Percentiles rank a stretch among this genome's conserved stretches.
Evolutionary conservation across 129 eudicot genomes (phyloP).

Genomic region (Flaveria robusta): DNA sequence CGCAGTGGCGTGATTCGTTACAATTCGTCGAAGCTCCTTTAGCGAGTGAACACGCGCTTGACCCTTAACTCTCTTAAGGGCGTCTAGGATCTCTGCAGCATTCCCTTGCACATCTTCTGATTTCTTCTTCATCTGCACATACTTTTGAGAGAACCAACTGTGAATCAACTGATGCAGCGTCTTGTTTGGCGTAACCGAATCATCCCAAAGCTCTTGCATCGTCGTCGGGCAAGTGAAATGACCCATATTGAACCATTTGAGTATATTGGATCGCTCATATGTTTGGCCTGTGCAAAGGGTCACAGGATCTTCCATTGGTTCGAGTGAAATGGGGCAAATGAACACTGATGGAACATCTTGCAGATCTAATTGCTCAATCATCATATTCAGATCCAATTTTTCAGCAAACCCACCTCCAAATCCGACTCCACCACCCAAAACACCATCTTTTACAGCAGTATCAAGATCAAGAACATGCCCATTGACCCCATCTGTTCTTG

Average conservation of each 20-base stretch:
- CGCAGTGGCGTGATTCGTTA: conserved; percentile 28
- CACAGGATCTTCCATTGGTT: conserved; percentile 27
- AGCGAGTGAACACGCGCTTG: conserved; percentile 43
- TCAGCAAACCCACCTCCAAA: conserved; percentile 21
- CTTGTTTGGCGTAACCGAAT: conserved; percentile 20
- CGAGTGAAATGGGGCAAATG: conserved; percentile 28
- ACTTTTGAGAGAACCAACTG: conserved; percentile 18
- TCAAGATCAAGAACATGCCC: conserved; percentile 23
- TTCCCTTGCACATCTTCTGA: conserved; percentile 42
- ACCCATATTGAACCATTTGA: conserved; percentile 27
- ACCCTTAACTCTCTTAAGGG: conserved; percentile 37
- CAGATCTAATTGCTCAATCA: conserved; percentile 21
- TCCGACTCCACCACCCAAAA: conserved; percentile 19
- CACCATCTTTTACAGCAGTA: conserved; percentile 27
- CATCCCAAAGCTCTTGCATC: conserved; percentile 34
- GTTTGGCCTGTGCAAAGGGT: conserved; percentile 23
- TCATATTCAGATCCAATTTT: conserved; percentile 15
- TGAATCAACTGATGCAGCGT: conserved; percentile 16
- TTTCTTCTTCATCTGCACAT: conserved; percentile 33
- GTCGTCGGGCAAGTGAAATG: conserved; percentile 24
- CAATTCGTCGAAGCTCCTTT: conserved; percentile 32
- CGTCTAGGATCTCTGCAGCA: conserved; percentile 29
- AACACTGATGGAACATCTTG: conserved; percentile 25
- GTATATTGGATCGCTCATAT: conserved; percentile 14
- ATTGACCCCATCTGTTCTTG: neutral